Evolutionary conservation across 129 eudicot genomes (phyloP).

Genomic region (Flaveria sonorensis): DNA sequence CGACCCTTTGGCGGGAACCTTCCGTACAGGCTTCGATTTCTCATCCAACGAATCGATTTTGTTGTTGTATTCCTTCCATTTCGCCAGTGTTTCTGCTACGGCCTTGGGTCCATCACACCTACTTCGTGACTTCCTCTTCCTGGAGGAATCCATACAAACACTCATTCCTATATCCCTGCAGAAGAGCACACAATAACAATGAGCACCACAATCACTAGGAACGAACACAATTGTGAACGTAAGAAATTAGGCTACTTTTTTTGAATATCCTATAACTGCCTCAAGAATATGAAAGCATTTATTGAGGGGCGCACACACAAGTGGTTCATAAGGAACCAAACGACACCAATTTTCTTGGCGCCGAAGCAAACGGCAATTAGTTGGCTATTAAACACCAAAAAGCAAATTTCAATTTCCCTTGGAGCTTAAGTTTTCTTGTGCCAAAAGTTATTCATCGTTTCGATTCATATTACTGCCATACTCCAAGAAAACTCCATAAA

Average conservation of each 20-base stretch:
- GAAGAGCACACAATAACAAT: too few relatives aligned
- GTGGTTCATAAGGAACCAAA: not conserved
- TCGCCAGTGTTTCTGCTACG: constrained; percentile 66
- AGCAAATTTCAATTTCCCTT: not conserved
- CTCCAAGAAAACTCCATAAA: too few relatives aligned
- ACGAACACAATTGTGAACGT: not conserved
- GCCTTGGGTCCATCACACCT: constrained; percentile 48
- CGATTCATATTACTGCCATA: too few relatives aligned
- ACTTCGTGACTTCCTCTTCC: constrained; percentile 56
- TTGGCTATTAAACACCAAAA: not conserved
- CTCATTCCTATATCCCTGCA: constrained; percentile 36
- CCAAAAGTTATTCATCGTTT: constrained; percentile 2
- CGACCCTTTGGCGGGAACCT: constrained; percentile 79
- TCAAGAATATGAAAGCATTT: not conserved
- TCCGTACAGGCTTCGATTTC: constrained; percentile 21
- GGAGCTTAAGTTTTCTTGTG: constrained; percentile 12
- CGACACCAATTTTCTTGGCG: constrained; percentile 20
- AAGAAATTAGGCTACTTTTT: not conserved
- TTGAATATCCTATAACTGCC: too few relatives aligned
- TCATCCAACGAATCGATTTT: constrained; percentile 32
- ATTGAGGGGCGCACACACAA: not conserved
- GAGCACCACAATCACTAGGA: too few relatives aligned
- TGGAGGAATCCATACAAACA: constrained; percentile 30
- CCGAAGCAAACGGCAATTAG: constrained; percentile 12
- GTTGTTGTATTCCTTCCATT: constrained; percentile 67